Evolutionary conservation across 2,329 filamentous ascomycete species (phyloP), one percentile per base, ranked within the genome.

Genomic region (Sordariomycetes sp.): DNA sequence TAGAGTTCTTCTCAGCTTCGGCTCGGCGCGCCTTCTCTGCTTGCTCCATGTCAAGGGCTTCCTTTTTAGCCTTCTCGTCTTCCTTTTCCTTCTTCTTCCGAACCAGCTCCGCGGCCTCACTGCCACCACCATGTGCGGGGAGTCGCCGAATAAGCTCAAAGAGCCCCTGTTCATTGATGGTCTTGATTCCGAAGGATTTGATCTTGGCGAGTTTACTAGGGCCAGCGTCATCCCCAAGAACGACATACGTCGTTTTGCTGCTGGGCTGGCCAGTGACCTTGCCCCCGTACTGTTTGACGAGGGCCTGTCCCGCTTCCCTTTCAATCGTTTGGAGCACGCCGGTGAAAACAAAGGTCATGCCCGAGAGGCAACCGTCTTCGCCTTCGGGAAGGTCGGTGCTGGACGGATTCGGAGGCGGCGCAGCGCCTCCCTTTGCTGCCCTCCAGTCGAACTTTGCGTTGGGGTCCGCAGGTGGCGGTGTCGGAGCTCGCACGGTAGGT

Each of bases 151-250:
- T 95, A 52, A 99, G 79, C 60, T 89, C 87, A 64, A 96, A 96
- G 2, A 99, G 75, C 0, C 94, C 95, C 64, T 95, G 83, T 69
- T 99, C 95, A 65, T 97, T 87, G 67, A 99, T 97, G 0, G 92
- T 95, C 71, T 91, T 97, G 69, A 97, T 83, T 0, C 83, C 83
- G 65, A 88, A 76, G 22, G 90, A 81, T 59, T 82, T 79, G 64
- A 99, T 97, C 64, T 92, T 97, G 63, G 86, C 79, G 48, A 99
- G 78, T 70, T 99, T 99, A 71, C 88, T 95, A 1, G 94, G 94
- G 0, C 94, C 94, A 25, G 95, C 94, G 70, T 97, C 94, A 28
- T 81, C 81, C 51, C 94, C 94, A 2, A 99, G 80, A 18, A 99
- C 89, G 53, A 99, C 91, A 68, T 90, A 99, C 66, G 82, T 94